Percentiles rank a stretch among this genome's conserved stretches.
phyloP scores from a whole-genome alignment of 2,329 filamentous ascomycete species.

The Leptodontidium sp. region DNA sequence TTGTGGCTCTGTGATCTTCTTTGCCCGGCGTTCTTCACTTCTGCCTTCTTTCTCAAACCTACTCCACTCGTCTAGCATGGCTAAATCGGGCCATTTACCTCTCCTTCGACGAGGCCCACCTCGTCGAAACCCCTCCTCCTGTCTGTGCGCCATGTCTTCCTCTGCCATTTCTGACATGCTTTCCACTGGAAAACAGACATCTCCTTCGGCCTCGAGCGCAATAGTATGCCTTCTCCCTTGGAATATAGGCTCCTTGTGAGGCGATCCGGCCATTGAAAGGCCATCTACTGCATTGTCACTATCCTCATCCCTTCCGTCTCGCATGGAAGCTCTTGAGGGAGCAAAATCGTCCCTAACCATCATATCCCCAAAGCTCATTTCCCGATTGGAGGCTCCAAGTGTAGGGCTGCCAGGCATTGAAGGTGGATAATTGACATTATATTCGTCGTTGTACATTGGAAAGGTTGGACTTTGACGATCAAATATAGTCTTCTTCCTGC shows the following conservation, averaged over 20 bases:
- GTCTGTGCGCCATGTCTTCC: conserved; percentile 68
- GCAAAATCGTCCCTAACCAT: conserved; percentile 74
- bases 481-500: conserved; percentile 45
- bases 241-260: conserved; percentile 39
- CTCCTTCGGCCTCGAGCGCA: conserved; percentile 75
- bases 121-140: conserved; percentile 50
- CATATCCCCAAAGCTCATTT: conserved; percentile 71
- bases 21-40: conserved; percentile 82
- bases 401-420: conserved; percentile 70
- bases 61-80: conserved; percentile 88
- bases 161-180: conserved; percentile 82
- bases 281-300: conserved; percentile 45
- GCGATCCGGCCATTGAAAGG: conserved; percentile 40
- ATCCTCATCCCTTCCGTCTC: conserved; percentile 35
- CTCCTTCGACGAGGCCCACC: conserved; percentile 59
- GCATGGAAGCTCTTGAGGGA: conserved; percentile 31
- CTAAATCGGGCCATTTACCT: conserved; percentile 85
- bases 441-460: conserved; percentile 53
- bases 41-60: conserved; percentile 88
- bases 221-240: conserved; percentile 63
- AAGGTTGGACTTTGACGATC: conserved; percentile 40
- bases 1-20: conserved; percentile 93
- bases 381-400: conserved; percentile 57
- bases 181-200: conserved; percentile 90
- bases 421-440: conserved; percentile 74